A percentile compares a stretch with the other conserved stretches of the same genome.
These are phyloP conservation scores for Jatropha multifida DNA, from an alignment of 441 rosid genomes.

Conservation along the genomic window DNA sequence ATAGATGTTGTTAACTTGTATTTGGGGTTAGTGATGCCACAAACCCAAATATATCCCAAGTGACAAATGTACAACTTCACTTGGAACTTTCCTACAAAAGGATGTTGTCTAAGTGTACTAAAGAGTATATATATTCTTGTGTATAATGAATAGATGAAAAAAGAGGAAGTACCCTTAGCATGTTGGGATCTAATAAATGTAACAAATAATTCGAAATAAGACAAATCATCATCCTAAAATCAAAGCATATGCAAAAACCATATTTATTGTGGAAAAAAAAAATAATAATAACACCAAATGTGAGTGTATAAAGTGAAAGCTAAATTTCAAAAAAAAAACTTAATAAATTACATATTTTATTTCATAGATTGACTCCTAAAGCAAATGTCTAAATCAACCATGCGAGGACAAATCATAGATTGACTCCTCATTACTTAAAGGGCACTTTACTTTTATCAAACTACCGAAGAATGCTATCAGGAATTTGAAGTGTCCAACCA, in stretches of 20 bases:
- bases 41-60: not conserved
- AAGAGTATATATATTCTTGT: not conserved
- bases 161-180: not conserved
- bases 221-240: not conserved
- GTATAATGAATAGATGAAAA: not conserved
- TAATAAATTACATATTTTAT: too few species aligned
- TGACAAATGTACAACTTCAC: conserved; percentile 1
- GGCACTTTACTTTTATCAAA: not conserved
- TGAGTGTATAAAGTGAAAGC: too few species aligned
- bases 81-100: not conserved
- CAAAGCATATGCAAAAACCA: too few species aligned
- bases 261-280: not conserved
- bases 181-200: too few species aligned
- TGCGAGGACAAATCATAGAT: conserved; percentile 2
- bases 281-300: too few species aligned
- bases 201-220: not conserved
- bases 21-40: not conserved
- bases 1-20: not conserved
- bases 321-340: too few species aligned
- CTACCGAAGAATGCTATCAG: not conserved
- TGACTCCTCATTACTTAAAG: not conserved
- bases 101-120: not conserved
- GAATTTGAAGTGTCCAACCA: not conserved
- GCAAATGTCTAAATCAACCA: not conserved
- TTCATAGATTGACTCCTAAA: too few species aligned